Base-by-base conservation (phyloP, 2,329 filamentous ascomycete genomes). In the Lasiodiplodia sp. region DNA sequence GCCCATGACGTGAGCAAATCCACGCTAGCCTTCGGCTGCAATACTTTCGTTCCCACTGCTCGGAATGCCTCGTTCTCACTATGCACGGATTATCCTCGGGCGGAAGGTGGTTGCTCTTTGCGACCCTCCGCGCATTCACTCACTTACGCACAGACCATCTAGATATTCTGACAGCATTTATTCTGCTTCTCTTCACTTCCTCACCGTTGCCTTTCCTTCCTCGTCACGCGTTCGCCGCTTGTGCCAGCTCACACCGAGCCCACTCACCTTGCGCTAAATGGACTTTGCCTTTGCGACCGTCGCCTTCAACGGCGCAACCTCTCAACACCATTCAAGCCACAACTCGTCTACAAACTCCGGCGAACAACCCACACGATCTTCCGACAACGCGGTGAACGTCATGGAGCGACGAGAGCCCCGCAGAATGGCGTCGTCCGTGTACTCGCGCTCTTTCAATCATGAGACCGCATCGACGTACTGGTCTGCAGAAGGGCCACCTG, bases 361-460 rank as follows among this genome's bases (percentile, higher is more conserved):
- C 14, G 21, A 47, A 18, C 31, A 38, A 16, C 57, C 18, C 28
- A 28, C 53, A 14, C 18, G 34, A 7, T n/a, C 23, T 2, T 18
- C 14, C 2, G 21, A 21, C n/a, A 25, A 38, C 18, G 16, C 44
- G 16, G 0, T 12, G 4, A 6, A 64, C 47, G 52, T 2, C 12
- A 38, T 52, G 60, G 31, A 52, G 18, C 60, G 40, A 16, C 60
- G 2, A 25, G 14, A n/a, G n/a, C 11, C 60, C 10, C 44, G 28
- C 37, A 47, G 60, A 8, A 31, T 38, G 3, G 7, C 60, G 5
- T 64, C 60, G n/a, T 64, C 60, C 8, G 47, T 52, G 25, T 64
- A 64, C 60, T 64, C 60, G 5, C 44, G 47, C 18, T 23, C 58
- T 16, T 18, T 23, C 28, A 21, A 52, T 18, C 47, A 64, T 5